Base-by-base conservation (phyloP, 441 rosid species). In the Dalechampia spathulata region DNA sequence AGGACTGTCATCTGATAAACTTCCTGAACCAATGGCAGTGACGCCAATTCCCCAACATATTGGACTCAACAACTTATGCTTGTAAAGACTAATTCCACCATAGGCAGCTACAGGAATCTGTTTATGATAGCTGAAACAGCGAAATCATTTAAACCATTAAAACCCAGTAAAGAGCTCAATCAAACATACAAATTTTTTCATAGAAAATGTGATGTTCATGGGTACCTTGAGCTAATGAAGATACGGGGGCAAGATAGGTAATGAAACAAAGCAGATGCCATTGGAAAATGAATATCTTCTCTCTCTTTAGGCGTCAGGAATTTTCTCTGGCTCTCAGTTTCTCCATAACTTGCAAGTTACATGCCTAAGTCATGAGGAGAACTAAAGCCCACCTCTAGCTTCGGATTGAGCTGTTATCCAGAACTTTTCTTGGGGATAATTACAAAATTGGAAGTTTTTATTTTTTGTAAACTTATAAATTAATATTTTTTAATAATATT, bases 191-290 rank as follows among this genome's bases (percentile, higher is more conserved):
- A 13, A 5, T 6, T 2, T 6, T 14, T 15, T 26, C 21, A 48
- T 10, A 27, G 15, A 48, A 30, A 5, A 16, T 9, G 2, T n/a
- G 14, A 13, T 2, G 2, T 9, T 13, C 8, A 7, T 23, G 34
- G 8, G 12, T 40, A 76, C 78, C 83, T 69, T 67, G 82, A 60
- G 61, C 41, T 67, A 40, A 52, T 51, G 75, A 72, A 42, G 45
- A 58, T 62, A 51, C 25, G 71, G 21, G 70, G 62, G 6, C 60
- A 53, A 19, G 46, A 43, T 40, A 68, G 41, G 40, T 53, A 75
- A 48, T 73, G 70, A 58, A 59, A 58, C 10, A 79, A 58, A 10
- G 64, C 62, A 61, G 58, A 79, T 22, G 79, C 85, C 95, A 86
- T 39, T 83, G 57, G 72, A 68, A 56, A 30, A 3, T 30, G 34